Evolutionary conservation across 805 yeast species (phyloP).

Genomic region (Cyberlindnera maritima): DNA sequence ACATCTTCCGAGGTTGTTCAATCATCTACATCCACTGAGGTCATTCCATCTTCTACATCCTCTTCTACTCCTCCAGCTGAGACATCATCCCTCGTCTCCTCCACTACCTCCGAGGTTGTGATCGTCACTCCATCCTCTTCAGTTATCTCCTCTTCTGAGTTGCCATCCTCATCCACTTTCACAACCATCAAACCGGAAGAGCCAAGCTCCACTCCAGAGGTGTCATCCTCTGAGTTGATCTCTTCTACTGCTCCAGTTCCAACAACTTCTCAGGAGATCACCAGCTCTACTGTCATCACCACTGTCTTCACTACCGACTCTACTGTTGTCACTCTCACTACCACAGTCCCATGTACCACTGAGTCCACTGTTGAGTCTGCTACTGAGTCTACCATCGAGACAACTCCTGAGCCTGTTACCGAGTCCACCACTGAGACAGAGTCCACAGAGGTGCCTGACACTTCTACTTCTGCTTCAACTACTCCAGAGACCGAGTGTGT

Average conservation of each 20-base stretch:
- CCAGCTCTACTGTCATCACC: background rate
- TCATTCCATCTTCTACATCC: background rate
- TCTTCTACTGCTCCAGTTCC: background rate
- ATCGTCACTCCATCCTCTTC: background rate
- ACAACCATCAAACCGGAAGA: constrained; percentile 1
- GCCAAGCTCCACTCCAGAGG: background rate
- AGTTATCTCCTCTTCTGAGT: background rate
- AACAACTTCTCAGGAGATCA: background rate
- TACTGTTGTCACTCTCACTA: background rate
- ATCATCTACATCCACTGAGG: no score
- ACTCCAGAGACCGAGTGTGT: background rate
- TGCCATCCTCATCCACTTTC: constrained; percentile 2
- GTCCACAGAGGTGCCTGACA: background rate
- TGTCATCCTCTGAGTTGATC: background rate
- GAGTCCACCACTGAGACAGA: background rate
- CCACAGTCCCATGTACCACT: constrained; percentile 1
- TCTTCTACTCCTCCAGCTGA: no score
- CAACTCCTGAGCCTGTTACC: no score
- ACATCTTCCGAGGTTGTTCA: no score
- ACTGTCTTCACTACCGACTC: constrained; percentile 1
- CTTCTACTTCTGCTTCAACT: background rate
- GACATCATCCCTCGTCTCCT: no score
- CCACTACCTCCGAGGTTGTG: background rate
- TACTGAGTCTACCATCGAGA: background rate
- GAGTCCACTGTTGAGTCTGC: background rate